phyloP scores from a whole-genome alignment of 2,329 filamentous ascomycete species.

The Phoma sp. region DNA sequence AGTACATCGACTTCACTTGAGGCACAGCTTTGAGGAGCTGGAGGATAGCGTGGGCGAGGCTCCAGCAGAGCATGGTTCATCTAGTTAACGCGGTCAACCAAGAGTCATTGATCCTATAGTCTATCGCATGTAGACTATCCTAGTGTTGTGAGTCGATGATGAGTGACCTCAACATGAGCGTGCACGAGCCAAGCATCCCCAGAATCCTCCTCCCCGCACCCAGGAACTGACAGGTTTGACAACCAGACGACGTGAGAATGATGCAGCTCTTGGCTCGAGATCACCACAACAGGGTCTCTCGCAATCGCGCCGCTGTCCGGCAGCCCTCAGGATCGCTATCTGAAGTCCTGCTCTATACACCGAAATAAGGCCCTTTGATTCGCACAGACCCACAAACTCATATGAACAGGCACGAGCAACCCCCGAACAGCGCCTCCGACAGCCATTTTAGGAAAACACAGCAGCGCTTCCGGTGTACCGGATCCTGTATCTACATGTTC shows the following conservation, averaged over 20 bases:
- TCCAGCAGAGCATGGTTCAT: neutral
- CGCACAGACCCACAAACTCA: slow-evolving; percentile 5
- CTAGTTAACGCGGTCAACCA: neutral
- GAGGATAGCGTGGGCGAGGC: neutral
- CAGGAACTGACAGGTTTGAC: neutral
- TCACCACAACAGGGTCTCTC: neutral
- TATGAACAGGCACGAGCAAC: neutral
- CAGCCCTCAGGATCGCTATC: neutral
- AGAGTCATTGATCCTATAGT: too few relatives aligned
- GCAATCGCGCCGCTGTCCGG: neutral
- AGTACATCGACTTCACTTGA: neutral
- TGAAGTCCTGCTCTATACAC: neutral
- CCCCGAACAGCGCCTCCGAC: slow-evolving; percentile 1
- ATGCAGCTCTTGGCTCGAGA: neutral
- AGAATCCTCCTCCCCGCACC: neutral
- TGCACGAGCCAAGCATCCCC: neutral
- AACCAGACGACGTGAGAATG: neutral
- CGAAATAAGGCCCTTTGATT: slow-evolving; percentile 9
- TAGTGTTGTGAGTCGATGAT: neutral
- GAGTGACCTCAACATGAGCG: neutral
- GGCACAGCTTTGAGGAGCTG: neutral
- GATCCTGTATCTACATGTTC: neutral
- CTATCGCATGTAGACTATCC: too few relatives aligned
- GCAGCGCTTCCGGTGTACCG: neutral
- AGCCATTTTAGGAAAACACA: neutral